Percentiles rank a stretch among this genome's conserved stretches.
Evolutionary conservation across 1,284 basidiomycete genomes (phyloP).

Genomic region (Boletus sp.): DNA sequence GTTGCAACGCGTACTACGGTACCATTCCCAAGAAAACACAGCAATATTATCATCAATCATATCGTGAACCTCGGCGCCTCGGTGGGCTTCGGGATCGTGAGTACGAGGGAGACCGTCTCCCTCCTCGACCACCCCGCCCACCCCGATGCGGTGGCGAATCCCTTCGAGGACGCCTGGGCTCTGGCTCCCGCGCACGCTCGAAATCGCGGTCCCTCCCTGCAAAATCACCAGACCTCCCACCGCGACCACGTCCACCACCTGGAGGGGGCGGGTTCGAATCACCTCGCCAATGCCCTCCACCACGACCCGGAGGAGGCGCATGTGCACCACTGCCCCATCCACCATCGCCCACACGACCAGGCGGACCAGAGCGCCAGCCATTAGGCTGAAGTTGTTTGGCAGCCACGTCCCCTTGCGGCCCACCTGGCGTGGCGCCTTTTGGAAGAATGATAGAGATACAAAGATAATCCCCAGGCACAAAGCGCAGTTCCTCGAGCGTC

Average conservation of each 20-base stretch:
- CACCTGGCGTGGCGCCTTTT: slow-evolving; percentile 51
- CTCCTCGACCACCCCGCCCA: slow-evolving; percentile 38
- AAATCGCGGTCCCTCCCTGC: slow-evolving; percentile 35
- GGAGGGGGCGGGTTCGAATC: slow-evolving; percentile 47
- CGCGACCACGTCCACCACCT: slow-evolving; percentile 41
- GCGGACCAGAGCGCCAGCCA: slow-evolving; percentile 41
- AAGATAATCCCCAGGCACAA: slow-evolving; percentile 74
- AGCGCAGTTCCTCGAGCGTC: slow-evolving; percentile 70
- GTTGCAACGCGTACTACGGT: background rate
- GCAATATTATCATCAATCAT: slow-evolving; percentile 26
- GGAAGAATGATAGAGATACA: slow-evolving; percentile 67
- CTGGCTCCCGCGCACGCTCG: slow-evolving; percentile 32
- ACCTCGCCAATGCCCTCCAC: slow-evolving; percentile 68
- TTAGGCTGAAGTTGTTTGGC: slow-evolving; percentile 31
- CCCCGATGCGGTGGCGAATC: slow-evolving; percentile 43
- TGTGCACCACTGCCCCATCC: slow-evolving; percentile 44
- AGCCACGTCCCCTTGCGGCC: slow-evolving; percentile 19
- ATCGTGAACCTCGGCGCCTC: slow-evolving; percentile 30
- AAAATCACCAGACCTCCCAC: slow-evolving; percentile 38
- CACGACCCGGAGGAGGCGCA: slow-evolving; percentile 39
- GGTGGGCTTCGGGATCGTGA: slow-evolving; percentile 35
- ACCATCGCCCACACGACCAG: slow-evolving; percentile 39
- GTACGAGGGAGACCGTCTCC: slow-evolving; percentile 36
- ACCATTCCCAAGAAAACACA: slow-evolving; percentile 5
- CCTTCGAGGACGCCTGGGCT: slow-evolving; percentile 42